These are phyloP conservation scores for Cutaneotrichosporon cavernicola DNA, from an alignment of 1,284 basidiomycete species.

Conservation along the genomic window DNA sequence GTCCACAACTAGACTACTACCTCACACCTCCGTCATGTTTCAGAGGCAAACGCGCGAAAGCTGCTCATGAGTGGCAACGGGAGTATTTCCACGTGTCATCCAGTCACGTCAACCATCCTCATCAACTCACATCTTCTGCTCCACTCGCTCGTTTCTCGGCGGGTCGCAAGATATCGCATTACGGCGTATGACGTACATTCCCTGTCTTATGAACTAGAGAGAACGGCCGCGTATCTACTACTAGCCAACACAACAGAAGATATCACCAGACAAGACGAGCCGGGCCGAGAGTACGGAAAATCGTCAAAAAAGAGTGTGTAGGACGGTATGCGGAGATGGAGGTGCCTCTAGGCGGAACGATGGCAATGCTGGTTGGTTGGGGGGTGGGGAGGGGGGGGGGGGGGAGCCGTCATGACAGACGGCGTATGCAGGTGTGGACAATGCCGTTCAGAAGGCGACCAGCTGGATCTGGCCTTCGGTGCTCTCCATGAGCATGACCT, in stretches of 20 bases:
- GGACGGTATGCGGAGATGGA: neutral
- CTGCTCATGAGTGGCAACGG: conserved; percentile 8
- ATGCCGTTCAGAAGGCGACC: conserved; percentile 13
- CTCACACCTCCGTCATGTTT: neutral
- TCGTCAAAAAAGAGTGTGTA: neutral
- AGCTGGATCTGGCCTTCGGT: conserved; percentile 27
- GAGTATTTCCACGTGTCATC: neutral
- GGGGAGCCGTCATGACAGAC: neutral
- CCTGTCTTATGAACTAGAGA: neutral
- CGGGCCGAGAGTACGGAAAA: neutral
- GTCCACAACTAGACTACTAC: too few species aligned
- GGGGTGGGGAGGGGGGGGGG: too few species aligned
- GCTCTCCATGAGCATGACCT: conserved; percentile 45
- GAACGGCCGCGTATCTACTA: conserved; percentile 4
- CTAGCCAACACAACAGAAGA: conserved; percentile 14
- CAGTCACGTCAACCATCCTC: neutral
- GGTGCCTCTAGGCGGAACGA: neutral
- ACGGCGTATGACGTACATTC: conserved; percentile 9
- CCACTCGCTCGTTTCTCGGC: neutral
- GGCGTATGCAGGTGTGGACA: neutral
- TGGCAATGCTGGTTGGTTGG: neutral
- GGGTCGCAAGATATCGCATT: conserved; percentile 2
- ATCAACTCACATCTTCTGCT: neutral
- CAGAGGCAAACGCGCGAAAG: neutral
- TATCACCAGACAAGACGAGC: conserved; percentile 9